Base-by-base conservation (phyloP, 2,329 filamentous ascomycete species). In the Aspergillus tanneri region DNA sequence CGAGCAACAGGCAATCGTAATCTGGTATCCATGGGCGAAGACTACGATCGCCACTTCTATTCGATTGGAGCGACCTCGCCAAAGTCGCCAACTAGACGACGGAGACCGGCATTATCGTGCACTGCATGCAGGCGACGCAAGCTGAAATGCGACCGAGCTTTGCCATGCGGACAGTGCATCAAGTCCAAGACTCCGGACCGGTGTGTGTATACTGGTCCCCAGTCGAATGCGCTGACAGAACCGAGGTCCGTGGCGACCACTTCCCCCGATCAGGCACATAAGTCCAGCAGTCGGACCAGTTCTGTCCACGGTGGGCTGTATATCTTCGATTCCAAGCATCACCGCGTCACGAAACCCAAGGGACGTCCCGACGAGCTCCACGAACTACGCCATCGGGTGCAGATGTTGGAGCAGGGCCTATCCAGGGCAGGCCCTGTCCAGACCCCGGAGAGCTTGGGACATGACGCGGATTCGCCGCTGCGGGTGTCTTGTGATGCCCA, bases 101-200 rank as follows among this genome's bases (percentile, higher is more conserved):
- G 72, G 77, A 82, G 61, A 79, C 86, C 75, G 85, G 88, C 66
- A 80, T 80, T 52, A 5, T 85, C 82, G 22, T 88, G 84, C 64
- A 77, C 86, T 25, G 82, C 86, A 66, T 89, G 86, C 63, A 80
- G 88, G 30, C 81, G 86, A 18, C 80, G 88, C 32, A 92, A 92
- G 69, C 74, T 90, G 47, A 88, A 87, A 66, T 92, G 88, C 71
- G 85, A 88, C 72, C 89, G 88, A 63, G 69, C 76, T 16, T 79
- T 86, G 42, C 86, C 88, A 51, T 92, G 87, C 64, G 77, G 76
- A 54, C 88, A 88, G 66, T 73, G 71, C 48, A 51, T 70, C 53
- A 79, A 78, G 57, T 77, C 77, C 24, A 72, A 76, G 54, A 78
- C 77, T 4, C 58, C 59, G 32, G 71, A 75, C 5, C 71, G 72